Evolutionary conservation across 257 asterid genomes (phyloP).

Genomic region (Nicotiana tomentosiformis): DNA sequence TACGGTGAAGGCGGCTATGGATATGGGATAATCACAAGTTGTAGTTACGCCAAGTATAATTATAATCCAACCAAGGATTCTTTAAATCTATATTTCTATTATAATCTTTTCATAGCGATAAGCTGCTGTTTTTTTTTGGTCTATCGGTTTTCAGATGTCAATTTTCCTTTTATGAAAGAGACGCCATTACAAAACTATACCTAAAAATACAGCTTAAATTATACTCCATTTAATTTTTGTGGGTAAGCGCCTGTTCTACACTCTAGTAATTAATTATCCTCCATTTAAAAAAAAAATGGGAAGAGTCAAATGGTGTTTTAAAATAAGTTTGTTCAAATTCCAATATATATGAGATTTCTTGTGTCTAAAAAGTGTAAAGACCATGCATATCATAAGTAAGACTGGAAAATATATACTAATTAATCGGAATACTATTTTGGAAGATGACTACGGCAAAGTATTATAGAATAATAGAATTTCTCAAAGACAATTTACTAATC

Average conservation of each 20-base stretch:
- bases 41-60: neutral
- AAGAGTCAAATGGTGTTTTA: too few relatives aligned
- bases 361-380: too few relatives aligned
- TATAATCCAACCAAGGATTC: neutral
- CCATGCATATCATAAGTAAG: too few relatives aligned
- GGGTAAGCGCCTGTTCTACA: neutral
- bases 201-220: neutral
- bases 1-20: constrained; percentile 3
- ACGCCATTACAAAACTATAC: neutral
- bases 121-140: neutral
- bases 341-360: too few relatives aligned
- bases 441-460: too few relatives aligned
- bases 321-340: too few relatives aligned
- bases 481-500: too few relatives aligned
- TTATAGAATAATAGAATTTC: too few relatives aligned
- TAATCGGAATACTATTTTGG: too few relatives aligned
- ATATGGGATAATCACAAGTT: neutral
- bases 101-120: neutral
- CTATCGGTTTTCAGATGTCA: neutral
- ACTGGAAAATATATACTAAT: too few relatives aligned
- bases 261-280: neutral
- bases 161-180: neutral
- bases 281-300: too few relatives aligned
- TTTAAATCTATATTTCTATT: neutral
- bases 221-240: neutral